Conservation (phyloP, 2,329 filamentous ascomycete genomes). For the Colletotrichum tofieldiae region DNA sequence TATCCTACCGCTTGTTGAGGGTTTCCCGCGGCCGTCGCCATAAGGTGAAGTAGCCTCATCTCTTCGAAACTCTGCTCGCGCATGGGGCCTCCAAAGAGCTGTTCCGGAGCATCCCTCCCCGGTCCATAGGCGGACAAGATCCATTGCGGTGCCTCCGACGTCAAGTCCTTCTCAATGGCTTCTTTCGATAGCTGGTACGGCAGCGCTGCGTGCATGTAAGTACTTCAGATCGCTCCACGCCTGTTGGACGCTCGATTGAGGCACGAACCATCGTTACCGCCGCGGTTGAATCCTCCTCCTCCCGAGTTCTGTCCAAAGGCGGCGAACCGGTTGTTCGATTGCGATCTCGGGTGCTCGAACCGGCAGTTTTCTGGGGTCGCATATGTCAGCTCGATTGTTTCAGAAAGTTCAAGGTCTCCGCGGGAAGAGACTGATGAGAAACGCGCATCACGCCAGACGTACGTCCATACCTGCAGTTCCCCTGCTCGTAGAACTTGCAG, state of each 20-base stretch:
- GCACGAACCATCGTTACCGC: conserved; percentile 39
- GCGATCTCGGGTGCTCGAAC: conserved; percentile 67
- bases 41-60: conserved; percentile 81
- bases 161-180: conserved; percentile 77
- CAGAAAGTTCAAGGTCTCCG: not conserved
- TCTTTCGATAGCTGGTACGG: conserved; percentile 71
- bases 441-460: conserved; percentile 47
- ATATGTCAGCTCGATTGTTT: conserved; percentile 9
- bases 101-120: conserved; percentile 81
- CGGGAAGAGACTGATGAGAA: not conserved
- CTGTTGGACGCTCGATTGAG: not conserved
- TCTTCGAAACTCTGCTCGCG: conserved; percentile 93
- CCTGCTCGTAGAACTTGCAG: conserved; percentile 67
- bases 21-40: conserved; percentile 73
- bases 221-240: not conserved
- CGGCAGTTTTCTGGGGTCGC: conserved; percentile 63
- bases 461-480: conserved; percentile 69
- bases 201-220: conserved; percentile 16
- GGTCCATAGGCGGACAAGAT: conserved; percentile 90
- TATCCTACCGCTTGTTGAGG: conserved; percentile 65
- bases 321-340: conserved; percentile 43
- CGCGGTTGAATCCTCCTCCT: conserved; percentile 41
- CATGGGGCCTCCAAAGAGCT: conserved; percentile 84
- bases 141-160: conserved; percentile 83
- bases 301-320: conserved; percentile 42